phyloP scores from a whole-genome alignment of 441 rosid genomes.

The Aleurites moluccanus region DNA sequence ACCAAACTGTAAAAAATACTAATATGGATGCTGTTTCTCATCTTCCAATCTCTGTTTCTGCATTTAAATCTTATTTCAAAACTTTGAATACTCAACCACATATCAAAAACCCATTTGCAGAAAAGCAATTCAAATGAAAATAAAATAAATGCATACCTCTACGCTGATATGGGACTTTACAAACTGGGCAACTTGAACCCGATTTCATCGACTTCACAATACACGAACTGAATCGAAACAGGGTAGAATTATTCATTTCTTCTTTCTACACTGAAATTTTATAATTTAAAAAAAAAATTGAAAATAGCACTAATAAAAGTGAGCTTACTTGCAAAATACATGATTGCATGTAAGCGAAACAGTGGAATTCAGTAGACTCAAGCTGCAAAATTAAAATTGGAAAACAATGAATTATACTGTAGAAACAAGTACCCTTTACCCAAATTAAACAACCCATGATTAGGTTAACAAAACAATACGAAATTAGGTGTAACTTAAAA shows the following conservation, averaged over 20 bases:
- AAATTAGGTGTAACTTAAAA: no score
- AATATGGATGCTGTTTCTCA: background rate
- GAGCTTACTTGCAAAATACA: slow-evolving; percentile 84
- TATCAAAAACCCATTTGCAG: background rate
- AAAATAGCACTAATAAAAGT: background rate
- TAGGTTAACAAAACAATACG: no score
- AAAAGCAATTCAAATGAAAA: background rate
- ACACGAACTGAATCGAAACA: slow-evolving; percentile 51
- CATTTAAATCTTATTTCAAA: background rate
- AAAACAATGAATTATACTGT: no score
- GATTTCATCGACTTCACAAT: slow-evolving; percentile 76
- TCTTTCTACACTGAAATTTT: background rate
- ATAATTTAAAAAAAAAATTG: background rate
- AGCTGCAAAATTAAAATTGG: slow-evolving; percentile 43
- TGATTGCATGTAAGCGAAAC: slow-evolving; percentile 84
- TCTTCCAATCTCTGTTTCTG: background rate
- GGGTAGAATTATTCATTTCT: background rate
- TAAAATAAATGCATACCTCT: slow-evolving; percentile 47
- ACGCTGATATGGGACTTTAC: slow-evolving; percentile 72
- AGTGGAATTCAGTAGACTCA: slow-evolving; percentile 64
- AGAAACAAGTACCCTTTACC: no score
- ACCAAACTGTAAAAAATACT: background rate
- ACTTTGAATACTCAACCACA: background rate
- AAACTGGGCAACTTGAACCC: slow-evolving; percentile 71
- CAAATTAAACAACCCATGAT: no score